Conservation (phyloP, 2,329 filamentous ascomycete genomes). For the Cladophialophora carrionii region DNA sequence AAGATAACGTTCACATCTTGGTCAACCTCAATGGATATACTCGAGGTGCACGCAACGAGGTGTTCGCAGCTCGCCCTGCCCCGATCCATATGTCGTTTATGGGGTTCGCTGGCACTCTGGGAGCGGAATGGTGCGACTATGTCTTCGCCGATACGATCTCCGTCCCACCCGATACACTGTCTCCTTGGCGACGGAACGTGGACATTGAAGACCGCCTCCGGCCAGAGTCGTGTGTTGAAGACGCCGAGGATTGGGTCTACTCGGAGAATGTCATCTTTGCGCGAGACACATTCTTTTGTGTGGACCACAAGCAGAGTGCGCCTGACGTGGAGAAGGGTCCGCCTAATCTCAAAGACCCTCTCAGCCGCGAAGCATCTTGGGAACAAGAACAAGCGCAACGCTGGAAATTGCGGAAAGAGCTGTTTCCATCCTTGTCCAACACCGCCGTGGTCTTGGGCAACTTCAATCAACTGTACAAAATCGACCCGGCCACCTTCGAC, state of each 20-base stretch:
- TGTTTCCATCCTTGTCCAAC: constrained; percentile 82
- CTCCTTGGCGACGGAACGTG: constrained; percentile 76
- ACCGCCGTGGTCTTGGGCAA: constrained; percentile 91
- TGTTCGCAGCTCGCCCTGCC: constrained; percentile 91
- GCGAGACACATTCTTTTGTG: constrained; percentile 95
- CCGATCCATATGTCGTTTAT: constrained; percentile 99
- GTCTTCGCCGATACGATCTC: constrained; percentile 87
- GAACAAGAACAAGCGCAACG: constrained; percentile 77
- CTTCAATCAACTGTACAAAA: constrained; percentile 99
- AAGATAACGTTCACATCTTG: constrained; percentile 88
- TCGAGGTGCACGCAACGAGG: constrained; percentile 91
- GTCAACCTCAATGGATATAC: constrained; percentile 99
- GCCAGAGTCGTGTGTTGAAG: constrained; percentile 68
- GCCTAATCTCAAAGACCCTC: constrained; percentile 36
- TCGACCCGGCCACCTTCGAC: constrained; percentile 94
- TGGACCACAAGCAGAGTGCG: constrained; percentile 90
- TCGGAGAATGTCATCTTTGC: constrained; percentile 96
- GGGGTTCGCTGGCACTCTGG: constrained; percentile 95
- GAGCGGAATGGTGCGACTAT: constrained; percentile 98
- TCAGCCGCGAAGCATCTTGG: constrained; percentile 73
- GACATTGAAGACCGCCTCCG: constrained; percentile 68
- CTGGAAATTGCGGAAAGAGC: constrained; percentile 89
- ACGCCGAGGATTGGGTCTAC: constrained; percentile 84
- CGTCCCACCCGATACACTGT: constrained; percentile 77
- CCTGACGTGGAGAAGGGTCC: constrained; percentile 58